Conservation (phyloP, 225 moss, liverwort and hornwort species). For the Polytrichum formosum region DNA sequence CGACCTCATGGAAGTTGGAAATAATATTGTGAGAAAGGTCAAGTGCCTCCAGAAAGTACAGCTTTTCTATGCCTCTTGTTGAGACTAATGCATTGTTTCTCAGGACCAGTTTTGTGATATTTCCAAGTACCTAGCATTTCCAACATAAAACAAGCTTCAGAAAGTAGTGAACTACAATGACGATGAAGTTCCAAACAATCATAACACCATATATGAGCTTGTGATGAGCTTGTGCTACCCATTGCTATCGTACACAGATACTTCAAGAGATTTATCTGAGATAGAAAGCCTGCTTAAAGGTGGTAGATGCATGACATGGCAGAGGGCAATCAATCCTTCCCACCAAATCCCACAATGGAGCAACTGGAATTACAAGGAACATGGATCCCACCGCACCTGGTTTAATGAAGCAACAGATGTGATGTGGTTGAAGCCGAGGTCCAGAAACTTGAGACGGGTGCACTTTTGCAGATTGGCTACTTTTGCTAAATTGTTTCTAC, state of each 20-base stretch:
- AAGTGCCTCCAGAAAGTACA: constrained; percentile 81
- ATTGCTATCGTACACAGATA: too few relatives aligned
- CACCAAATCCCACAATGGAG: too few relatives aligned
- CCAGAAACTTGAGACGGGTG: constrained; percentile 75
- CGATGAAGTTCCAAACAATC: too few relatives aligned
- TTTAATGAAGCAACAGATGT: constrained; percentile 67
- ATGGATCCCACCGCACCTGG: constrained; percentile 40
- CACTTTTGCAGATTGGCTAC: constrained; percentile 83
- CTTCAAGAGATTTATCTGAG: too few relatives aligned
- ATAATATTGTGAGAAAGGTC: constrained; percentile 93
- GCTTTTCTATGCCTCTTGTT: constrained; percentile 75
- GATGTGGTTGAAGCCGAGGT: constrained; percentile 91
- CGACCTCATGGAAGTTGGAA: constrained; percentile 85
- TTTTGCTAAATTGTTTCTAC: constrained; percentile 87
- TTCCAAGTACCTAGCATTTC: constrained; percentile 52
- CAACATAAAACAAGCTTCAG: too few relatives aligned
- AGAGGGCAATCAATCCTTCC: too few relatives aligned
- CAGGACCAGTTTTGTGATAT: constrained; percentile 70
- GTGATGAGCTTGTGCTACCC: too few relatives aligned
- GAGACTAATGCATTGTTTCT: constrained; percentile 94
- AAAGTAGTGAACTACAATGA: too few relatives aligned
- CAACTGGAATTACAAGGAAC: too few relatives aligned
- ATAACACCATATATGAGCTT: too few relatives aligned
- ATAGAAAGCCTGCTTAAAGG: too few relatives aligned
- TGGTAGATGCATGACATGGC: too few relatives aligned